Conservation (phyloP, 768 basidiomycete species). For the Leccinum longicurvipes region DNA sequence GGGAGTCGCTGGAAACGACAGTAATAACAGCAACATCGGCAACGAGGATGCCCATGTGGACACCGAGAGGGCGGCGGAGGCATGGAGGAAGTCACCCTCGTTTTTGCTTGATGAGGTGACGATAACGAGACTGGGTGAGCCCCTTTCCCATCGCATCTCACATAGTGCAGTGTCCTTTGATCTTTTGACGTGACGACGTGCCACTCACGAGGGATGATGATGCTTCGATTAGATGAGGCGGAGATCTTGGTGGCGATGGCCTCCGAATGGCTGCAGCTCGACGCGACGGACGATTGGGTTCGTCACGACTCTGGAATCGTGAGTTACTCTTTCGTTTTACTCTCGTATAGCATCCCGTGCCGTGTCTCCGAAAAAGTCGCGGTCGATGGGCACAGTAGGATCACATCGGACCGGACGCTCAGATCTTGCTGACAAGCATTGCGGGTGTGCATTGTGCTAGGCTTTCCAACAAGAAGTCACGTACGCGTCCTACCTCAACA, state of each 20-base stretch:
- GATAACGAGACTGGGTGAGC: constrained; percentile 72
- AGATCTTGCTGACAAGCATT: constrained; percentile 9
- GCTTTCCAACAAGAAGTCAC: constrained; percentile 91
- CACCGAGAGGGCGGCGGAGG: constrained; percentile 69
- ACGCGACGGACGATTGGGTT: constrained; percentile 89
- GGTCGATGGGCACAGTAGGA: constrained; percentile 19
- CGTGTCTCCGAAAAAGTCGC: constrained; percentile 15
- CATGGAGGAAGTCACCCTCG: constrained; percentile 80
- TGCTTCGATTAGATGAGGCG: constrained; percentile 62
- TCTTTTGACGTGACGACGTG: constrained; percentile 10
- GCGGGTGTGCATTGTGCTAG: too few species aligned
- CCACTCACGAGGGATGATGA: constrained; percentile 13
- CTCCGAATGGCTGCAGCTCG: constrained; percentile 95
- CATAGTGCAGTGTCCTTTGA: constrained; percentile 1
- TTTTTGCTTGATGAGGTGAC: constrained; percentile 86
- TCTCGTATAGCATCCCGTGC: constrained; percentile 11
- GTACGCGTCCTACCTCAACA: constrained; percentile 89
- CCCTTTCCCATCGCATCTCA: constrained; percentile 5
- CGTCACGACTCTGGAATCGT: constrained; percentile 96
- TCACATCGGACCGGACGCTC: not conserved
- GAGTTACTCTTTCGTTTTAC: constrained; percentile 32
- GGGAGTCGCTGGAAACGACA: constrained; percentile 17
- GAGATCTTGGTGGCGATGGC: constrained; percentile 71
- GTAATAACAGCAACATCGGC: too few species aligned
- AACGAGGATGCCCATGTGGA: constrained; percentile 38